Base-by-base conservation (phyloP, 495 filamentous ascomycete species). In the Talaromyces wortmannii region DNA sequence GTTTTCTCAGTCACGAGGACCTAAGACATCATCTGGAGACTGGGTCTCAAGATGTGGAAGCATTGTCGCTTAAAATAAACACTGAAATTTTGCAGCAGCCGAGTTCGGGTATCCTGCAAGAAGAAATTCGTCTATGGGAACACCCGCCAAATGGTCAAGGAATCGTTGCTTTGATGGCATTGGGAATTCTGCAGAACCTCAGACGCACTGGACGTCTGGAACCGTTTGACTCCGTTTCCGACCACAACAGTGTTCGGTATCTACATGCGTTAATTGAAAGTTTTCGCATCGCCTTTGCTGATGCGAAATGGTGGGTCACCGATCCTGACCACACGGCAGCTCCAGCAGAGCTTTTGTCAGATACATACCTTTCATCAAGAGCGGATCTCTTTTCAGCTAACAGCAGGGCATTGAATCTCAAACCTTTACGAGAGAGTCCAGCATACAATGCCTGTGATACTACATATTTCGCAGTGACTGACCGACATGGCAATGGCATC, bases 141-240 rank as follows among this genome's bases (percentile, higher is more conserved):
- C 92, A 96, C 69, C 90, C 94, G 40, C 94, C 94, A n/a, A 97
- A 96, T 70, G 92, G 94, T 0, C 94, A 98, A 68, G 94, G 94
- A 12, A 87, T 98, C 57, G 91, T 97, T 0, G 94, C 94, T 4
- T 77, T 97, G 33, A 94, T 97, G 83, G 86, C 94, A 0, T 76
- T 97, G 0, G 94, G 94, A 3, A 92, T 97, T 56, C 74, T 98
- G 45, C 83, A 95, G 63, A 81, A 88, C 59, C 79, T 98, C 5
- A 89, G 95, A 68, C 76, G 78, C 12, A 68, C 67, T 6, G 82
- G 83, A 43, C 80, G 82, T 55, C 88, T 96, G 61, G 82, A 83
- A 4, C 77, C 69, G 8, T 94, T 89, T 69, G 68, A n/a, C n/a
- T n/a, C 56, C 0, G 64, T 80, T 31, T 62, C 66, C 0, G 86